These are phyloP conservation scores for Antarctomyces pellizariae DNA, from an alignment of 495 filamentous ascomycete genomes.

Conservation along the genomic window DNA sequence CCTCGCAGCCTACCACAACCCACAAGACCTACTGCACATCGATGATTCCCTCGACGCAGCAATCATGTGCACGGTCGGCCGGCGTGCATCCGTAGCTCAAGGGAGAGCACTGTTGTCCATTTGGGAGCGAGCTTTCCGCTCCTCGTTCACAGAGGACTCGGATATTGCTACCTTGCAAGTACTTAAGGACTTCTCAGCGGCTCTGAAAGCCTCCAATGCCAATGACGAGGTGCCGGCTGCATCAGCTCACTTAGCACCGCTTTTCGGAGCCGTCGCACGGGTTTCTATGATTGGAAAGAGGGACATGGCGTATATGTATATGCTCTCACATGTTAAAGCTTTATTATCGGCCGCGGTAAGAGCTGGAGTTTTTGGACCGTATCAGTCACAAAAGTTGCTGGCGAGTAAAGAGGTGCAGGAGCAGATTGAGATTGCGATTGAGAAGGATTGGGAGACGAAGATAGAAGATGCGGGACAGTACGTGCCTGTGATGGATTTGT, in stretches of 20 bases:
- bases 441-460: slow-evolving; percentile 26
- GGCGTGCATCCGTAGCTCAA: slow-evolving; percentile 64
- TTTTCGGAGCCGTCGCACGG: slow-evolving; percentile 52
- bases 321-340: slow-evolving; percentile 74
- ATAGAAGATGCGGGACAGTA: slow-evolving; percentile 69
- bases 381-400: slow-evolving; percentile 68
- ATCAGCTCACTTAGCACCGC: slow-evolving; percentile 49
- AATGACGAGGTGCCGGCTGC: slow-evolving; percentile 13
- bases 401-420: slow-evolving; percentile 38
- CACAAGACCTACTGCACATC: slow-evolving; percentile 28
- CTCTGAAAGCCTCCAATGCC: slow-evolving; percentile 6
- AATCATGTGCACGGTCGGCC: slow-evolving; percentile 66
- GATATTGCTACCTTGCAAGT: slow-evolving; percentile 2
- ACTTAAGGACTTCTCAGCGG: slow-evolving; percentile 16
- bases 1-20: slow-evolving; percentile 45
- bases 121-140: slow-evolving; percentile 58
- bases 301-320: slow-evolving; percentile 57
- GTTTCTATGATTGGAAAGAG: slow-evolving; percentile 34
- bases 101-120: slow-evolving; percentile 66
- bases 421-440: slow-evolving; percentile 35
- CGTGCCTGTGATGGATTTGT: slow-evolving; percentile 74
- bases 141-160: slow-evolving; percentile 8
- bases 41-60: slow-evolving; percentile 77
- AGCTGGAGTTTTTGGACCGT: slow-evolving; percentile 75
- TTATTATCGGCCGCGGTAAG: slow-evolving; percentile 74